phyloP scores from a whole-genome alignment of 2,329 filamentous ascomycete species.

The Niveomyces coronatus region DNA sequence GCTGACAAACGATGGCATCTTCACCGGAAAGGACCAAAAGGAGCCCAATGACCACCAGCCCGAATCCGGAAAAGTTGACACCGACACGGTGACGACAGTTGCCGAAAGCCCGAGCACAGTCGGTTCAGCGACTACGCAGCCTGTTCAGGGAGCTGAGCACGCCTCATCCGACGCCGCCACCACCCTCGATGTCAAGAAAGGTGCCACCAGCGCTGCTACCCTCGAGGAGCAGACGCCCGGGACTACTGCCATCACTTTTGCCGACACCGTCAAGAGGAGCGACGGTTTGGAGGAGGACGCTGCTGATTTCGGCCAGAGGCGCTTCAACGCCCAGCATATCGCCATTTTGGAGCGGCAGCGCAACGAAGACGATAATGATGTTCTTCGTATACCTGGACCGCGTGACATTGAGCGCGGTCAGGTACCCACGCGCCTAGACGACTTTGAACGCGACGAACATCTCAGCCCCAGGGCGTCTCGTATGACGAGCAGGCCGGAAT shows the following conservation, averaged over 20 bases:
- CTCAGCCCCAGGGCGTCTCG: neutral
- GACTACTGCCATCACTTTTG: slow-evolving; percentile 50
- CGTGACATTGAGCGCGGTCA: slow-evolving; percentile 80
- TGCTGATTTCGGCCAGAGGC: slow-evolving; percentile 38
- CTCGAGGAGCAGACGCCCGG: slow-evolving; percentile 9
- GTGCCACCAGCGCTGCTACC: neutral
- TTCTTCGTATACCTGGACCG: slow-evolving; percentile 83
- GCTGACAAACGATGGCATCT: slow-evolving; percentile 50
- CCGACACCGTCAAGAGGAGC: slow-evolving; percentile 52
- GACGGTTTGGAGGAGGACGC: slow-evolving; percentile 42
- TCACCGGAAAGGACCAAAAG: slow-evolving; percentile 29
- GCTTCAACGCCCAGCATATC: slow-evolving; percentile 67
- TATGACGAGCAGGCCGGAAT: neutral
- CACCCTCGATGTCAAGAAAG: neutral
- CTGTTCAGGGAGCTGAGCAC: slow-evolving; percentile 3
- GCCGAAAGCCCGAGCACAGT: neutral
- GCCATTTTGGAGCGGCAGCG: slow-evolving; percentile 80
- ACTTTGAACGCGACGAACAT: slow-evolving; percentile 24
- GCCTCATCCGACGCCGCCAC: slow-evolving; percentile 5
- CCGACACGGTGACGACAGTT: neutral
- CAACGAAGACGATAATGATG: slow-evolving; percentile 55
- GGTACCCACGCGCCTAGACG: slow-evolving; percentile 47
- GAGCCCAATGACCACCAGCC: slow-evolving; percentile 12
- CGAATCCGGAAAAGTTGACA: slow-evolving; percentile 27
- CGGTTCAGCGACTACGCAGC: neutral